Conservation (phyloP, 2,329 filamentous ascomycete species). For the Pestalotiopsis sp. region DNA sequence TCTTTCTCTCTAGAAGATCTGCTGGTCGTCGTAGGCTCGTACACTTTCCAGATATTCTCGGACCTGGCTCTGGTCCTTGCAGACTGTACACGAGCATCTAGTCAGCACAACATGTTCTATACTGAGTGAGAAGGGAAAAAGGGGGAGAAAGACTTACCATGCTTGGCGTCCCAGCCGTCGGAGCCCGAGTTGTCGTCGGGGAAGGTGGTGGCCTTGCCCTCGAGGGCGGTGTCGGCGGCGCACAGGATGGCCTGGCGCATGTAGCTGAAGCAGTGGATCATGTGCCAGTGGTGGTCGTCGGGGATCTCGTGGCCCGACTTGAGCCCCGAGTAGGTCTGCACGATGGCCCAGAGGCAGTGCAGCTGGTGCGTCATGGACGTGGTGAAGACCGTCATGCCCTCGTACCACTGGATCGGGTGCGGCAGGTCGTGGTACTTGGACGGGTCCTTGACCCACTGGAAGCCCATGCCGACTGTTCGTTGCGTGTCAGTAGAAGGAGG, state of each 20-base stretch:
- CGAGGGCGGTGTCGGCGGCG: constrained; percentile 46
- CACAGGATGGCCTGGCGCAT: constrained; percentile 50
- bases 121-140: background rate
- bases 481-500: background rate
- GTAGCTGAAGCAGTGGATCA: constrained; percentile 52
- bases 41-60: constrained; percentile 45
- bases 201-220: constrained; percentile 49
- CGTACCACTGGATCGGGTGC: constrained; percentile 31
- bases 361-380: constrained; percentile 44
- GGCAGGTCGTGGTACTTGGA: constrained; percentile 32
- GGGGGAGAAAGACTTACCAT: constrained; percentile 34
- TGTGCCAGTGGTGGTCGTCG: constrained; percentile 49
- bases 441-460: constrained; percentile 33
- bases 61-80: constrained; percentile 45
- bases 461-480: constrained; percentile 37
- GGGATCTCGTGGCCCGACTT: constrained; percentile 40
- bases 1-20: constrained; percentile 36
- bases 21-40: constrained; percentile 45
- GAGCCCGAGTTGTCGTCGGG: constrained; percentile 47
- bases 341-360: constrained; percentile 44
- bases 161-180: constrained; percentile 50
- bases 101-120: background rate
- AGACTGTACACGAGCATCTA: constrained; percentile 33
- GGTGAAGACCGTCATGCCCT: constrained; percentile 39
- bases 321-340: constrained; percentile 46